Evolutionary conservation across 257 asterid genomes (phyloP).

Genomic region (Ilex asprella): DNA sequence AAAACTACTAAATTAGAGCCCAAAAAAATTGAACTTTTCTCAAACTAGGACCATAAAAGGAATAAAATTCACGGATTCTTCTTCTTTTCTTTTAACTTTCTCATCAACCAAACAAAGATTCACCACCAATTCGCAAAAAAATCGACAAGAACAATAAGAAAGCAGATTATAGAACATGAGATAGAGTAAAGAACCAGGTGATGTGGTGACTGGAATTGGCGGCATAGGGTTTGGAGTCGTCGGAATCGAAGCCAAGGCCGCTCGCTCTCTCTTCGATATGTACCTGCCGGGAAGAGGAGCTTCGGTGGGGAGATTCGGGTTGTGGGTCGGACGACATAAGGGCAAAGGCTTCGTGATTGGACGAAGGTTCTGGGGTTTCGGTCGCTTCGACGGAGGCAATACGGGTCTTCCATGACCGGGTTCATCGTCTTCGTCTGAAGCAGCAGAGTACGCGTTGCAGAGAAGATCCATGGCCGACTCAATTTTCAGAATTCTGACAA

Average conservation of each 20-base stretch:
- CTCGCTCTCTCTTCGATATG: constrained; percentile 81
- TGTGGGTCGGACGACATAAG: constrained; percentile 4
- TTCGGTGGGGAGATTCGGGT: constrained; percentile 23
- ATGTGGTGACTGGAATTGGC: constrained; percentile 1
- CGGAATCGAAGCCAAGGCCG: constrained; percentile 30
- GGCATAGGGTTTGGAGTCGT: constrained; percentile 12
- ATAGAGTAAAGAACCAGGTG: constrained; percentile 34
- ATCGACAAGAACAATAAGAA: too few relatives aligned
- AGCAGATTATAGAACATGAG: too few relatives aligned
- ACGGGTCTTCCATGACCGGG: constrained; percentile 7
- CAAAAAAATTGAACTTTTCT: too few relatives aligned
- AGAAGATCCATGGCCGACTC: constrained; percentile 57
- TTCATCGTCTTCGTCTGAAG: constrained; percentile 50
- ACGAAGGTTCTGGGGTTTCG: constrained; percentile 14
- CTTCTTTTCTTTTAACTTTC: too few relatives aligned
- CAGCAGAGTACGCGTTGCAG: constrained; percentile 47
- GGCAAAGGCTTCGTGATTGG: constrained; percentile 9
- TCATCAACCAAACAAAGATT: too few relatives aligned
- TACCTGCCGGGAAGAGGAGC: constrained; percentile 65
- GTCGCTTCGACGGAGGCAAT: constrained; percentile 33
- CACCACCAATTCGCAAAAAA: too few relatives aligned
- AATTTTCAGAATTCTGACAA: too few relatives aligned
- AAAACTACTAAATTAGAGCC: too few relatives aligned
- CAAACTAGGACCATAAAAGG: too few relatives aligned
- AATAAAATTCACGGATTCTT: too few relatives aligned